These are phyloP conservation scores for Aureobasidium sp. DNA, from an alignment of 2,329 filamentous ascomycete genomes.

Conservation along the genomic window DNA sequence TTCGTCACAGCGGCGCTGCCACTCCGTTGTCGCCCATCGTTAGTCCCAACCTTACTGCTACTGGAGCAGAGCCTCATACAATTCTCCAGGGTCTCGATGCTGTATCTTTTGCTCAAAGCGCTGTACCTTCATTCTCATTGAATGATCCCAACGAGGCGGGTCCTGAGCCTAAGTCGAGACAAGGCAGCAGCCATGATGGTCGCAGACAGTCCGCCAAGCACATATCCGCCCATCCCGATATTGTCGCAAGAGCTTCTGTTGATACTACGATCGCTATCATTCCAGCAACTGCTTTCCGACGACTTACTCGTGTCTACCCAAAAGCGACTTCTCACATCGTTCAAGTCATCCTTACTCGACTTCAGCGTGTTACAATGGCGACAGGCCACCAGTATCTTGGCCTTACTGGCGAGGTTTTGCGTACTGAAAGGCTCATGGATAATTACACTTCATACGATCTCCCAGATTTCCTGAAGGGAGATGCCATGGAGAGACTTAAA, in stretches of 20 bases:
- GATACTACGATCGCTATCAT: slow-evolving; percentile 99
- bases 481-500: slow-evolving; percentile 75
- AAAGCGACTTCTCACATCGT: slow-evolving; percentile 96
- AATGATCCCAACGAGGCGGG: slow-evolving; percentile 37
- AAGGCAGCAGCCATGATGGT: neutral
- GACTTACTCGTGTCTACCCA: slow-evolving; percentile 87
- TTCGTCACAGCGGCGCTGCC: slow-evolving; percentile 16
- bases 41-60: slow-evolving; percentile 27
- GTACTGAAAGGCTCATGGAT: slow-evolving; percentile 90
- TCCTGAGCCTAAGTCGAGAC: neutral
- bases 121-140: slow-evolving; percentile 68
- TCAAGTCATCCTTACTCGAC: slow-evolving; percentile 88
- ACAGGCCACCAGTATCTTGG: slow-evolving; percentile 94
- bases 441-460: slow-evolving; percentile 86
- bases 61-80: slow-evolving; percentile 20
- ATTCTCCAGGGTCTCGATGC: neutral
- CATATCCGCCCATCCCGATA: slow-evolving; percentile 88
- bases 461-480: slow-evolving; percentile 80
- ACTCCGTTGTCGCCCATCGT: slow-evolving; percentile 34
- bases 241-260: slow-evolving; percentile 89
- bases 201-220: slow-evolving; percentile 32
- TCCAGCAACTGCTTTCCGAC: slow-evolving; percentile 87
- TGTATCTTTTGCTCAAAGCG: slow-evolving; percentile 34
- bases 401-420: slow-evolving; percentile 80
- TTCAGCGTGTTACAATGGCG: slow-evolving; percentile 88